Conservation (phyloP, 495 filamentous ascomycete species). For the Tuber microsphaerosporum region DNA sequence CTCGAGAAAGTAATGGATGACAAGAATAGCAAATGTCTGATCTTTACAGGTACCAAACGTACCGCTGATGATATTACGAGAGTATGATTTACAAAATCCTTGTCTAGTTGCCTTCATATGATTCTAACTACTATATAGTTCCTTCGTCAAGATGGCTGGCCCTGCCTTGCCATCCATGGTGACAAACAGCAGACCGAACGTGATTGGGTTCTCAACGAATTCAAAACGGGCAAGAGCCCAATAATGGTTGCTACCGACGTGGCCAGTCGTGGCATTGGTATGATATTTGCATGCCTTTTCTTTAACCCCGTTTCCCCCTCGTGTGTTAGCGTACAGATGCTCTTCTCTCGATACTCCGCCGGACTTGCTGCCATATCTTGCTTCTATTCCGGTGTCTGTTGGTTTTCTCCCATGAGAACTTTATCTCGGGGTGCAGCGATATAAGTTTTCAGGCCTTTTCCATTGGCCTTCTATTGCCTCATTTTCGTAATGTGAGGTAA, state of each 20-base stretch:
- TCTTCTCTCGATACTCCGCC: conserved; percentile 65
- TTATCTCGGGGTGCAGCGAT: conserved; percentile 43
- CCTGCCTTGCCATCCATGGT: conserved; percentile 94
- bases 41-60: conserved; percentile 98
- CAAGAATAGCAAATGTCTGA: conserved; percentile 83
- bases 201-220: conserved; percentile 99
- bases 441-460: conserved; percentile 34
- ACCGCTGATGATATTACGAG: conserved; percentile 97
- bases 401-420: conserved; percentile 43
- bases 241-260: conserved; percentile 99
- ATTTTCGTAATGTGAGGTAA: conserved; percentile 31
- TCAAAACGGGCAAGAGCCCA: conserved; percentile 92
- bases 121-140: conserved; percentile 48
- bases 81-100: conserved; percentile 14
- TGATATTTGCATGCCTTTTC: conserved; percentile 61
- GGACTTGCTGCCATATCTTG: conserved; percentile 41
- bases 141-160: conserved; percentile 98
- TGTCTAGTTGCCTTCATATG: not conserved
- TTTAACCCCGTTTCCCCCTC: conserved; percentile 44
- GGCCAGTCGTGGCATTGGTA: conserved; percentile 99
- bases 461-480: conserved; percentile 38
- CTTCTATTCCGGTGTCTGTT: conserved; percentile 42
- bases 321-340: conserved; percentile 53
- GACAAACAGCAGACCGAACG: conserved; percentile 99
- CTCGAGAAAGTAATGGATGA: conserved; percentile 97